Evolutionary conservation across 768 basidiomycete genomes (phyloP), one percentile per base, ranked within the genome.

Genomic region (Hygrophorus russula): DNA sequence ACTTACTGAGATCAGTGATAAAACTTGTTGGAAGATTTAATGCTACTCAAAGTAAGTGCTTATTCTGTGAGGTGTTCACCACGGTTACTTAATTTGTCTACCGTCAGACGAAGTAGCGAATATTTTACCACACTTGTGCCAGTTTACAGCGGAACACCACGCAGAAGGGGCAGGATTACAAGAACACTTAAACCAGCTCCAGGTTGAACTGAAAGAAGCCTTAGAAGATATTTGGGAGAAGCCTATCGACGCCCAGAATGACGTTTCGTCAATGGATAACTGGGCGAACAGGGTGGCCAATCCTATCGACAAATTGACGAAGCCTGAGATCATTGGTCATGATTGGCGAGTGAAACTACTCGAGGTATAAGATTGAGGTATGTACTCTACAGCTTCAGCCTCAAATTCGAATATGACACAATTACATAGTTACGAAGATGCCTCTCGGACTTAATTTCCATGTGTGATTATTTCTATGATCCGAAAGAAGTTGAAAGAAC

Each of bases 1-100:
- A 98, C 53, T 71, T 98, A 4, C 71, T 99, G 32, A 80, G 72
- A 44, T 92, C 89, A 2, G 61, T 94, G 46, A 72, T 74, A 5
- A 91, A 96, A 55, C 68, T 96, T 2, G 76, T 78, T 13, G 66
- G 64, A 10, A 65, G 81, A 32, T 79, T 88, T 53, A 64, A 66
- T 36, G 61, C 67, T 5, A 71, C 74, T 14, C 82, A 78, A 64
- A 73, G 89, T 89, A 53, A 35, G 70, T 7, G 36, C 3, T 15
- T 19, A 29, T 7, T 41, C 7, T 24, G 18, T 24, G 5, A 38
- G 10, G 40, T 6, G 15, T 36, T 39, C 32, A 44, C 15, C 10
- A 36, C 52, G 39, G 39, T 47, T 32, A 32, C 42, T 10, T 37
- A 38, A 44, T 39, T 18, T 40, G 27, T 27, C 10, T n/a, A 46